Evolutionary conservation across 805 yeast species (phyloP), one percentile per base, ranked within the genome.

Genomic region (Pichia thaimueangensis): DNA sequence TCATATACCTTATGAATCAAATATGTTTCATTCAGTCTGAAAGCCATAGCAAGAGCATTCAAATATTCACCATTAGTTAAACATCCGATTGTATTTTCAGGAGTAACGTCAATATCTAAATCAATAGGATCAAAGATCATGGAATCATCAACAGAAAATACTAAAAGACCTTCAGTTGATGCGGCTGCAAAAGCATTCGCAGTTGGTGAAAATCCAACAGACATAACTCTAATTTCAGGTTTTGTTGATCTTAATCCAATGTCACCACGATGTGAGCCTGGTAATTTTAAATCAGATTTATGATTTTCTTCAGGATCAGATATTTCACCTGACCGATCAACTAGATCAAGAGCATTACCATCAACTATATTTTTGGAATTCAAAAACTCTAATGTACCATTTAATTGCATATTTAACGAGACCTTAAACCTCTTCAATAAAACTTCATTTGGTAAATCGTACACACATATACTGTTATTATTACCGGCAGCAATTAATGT

Each of bases 401-500:
- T 88, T 35, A 93, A 62, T 21, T 82, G 76, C 95, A 93, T 86
- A 61, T 93, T 93, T 55, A 76, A 75, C 10, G 97, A 89, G 15
- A 93, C 88, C 1, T 80, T 77, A 60, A 87, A 89, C 58, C 89
- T 74, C 56, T 76, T 83, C 50, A 93, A 67, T 39, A 93, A 65
- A 4, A 93, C 97, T 59, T 86, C 94, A 58, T 88, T 88, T 20
- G 82, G 77, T 28, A 91, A 73, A 62, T 93, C 97, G 63, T 93
- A 93, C 45, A 93, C 69, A 62, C 97, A 91, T 31, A 93, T 82
- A 37, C 88, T 82, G 57, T 87, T 86, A 57, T 89, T 85, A 63
- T 86, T 86, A 49, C 98, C 98, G 24, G 89, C 98, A 10, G 96
- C 97, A 37, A 89, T 78, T 30, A 93, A 68, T 22, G 86, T 78